A percentile compares a stretch with the other conserved stretches of the same genome.
These are phyloP conservation scores for Senna tora DNA, from an alignment of 306 rosid genomes.

Conservation along the genomic window DNA sequence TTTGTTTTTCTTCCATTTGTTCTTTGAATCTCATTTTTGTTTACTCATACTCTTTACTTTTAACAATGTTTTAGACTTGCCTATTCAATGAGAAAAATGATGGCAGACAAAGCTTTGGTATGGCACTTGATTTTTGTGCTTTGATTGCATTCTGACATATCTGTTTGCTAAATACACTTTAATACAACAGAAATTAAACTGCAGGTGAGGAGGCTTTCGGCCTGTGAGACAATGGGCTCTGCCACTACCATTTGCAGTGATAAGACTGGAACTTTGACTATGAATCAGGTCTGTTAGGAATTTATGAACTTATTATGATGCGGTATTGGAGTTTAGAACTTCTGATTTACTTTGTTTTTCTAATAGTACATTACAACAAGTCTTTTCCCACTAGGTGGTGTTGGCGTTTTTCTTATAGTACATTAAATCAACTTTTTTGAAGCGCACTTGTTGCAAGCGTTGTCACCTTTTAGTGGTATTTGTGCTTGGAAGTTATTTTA, in stretches of 20 bases:
- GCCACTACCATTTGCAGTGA: slow-evolving; percentile 98
- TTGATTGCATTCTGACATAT: slow-evolving; percentile 21
- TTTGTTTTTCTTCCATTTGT: background rate
- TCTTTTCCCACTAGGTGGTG: too few relatives aligned
- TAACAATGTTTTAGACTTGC: slow-evolving; percentile 65
- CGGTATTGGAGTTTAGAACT: slow-evolving; percentile 18
- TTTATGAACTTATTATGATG: slow-evolving; percentile 5
- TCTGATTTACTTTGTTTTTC: slow-evolving; percentile 18
- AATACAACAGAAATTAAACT: slow-evolving; percentile 23
- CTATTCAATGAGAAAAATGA: slow-evolving; percentile 98
- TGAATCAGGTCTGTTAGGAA: slow-evolving; percentile 62
- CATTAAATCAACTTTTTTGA: slow-evolving; percentile 9
- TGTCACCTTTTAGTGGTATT: background rate
- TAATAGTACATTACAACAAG: slow-evolving; percentile 7
- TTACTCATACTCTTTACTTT: slow-evolving; percentile 26
- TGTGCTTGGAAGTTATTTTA: slow-evolving; percentile 12
- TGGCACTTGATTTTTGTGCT: slow-evolving; percentile 40
- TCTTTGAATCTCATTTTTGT: background rate
- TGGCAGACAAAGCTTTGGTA: slow-evolving; percentile 99
- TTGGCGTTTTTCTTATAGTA: too few relatives aligned
- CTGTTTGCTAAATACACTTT: slow-evolving; percentile 8
- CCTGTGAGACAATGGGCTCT: slow-evolving; percentile 99
- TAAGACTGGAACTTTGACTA: slow-evolving; percentile 95
- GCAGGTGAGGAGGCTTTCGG: slow-evolving; percentile 97
- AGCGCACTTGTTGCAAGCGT: slow-evolving; percentile 19